Base-by-base conservation (phyloP, 805 yeast genomes). In the Pichia nakasei region DNA sequence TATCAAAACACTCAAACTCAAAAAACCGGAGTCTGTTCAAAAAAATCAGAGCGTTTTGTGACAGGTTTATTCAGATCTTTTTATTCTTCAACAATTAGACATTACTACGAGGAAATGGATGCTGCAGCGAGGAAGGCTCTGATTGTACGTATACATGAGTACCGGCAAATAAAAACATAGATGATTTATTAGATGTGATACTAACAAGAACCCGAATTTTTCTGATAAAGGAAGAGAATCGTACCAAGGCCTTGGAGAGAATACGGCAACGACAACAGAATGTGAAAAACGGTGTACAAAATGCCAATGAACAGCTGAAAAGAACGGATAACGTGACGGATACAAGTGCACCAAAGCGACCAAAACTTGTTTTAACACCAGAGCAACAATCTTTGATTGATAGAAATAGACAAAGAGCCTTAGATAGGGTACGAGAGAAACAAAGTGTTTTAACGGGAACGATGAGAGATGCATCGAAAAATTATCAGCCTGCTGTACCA, bases 151-250 rank as follows among this genome's bases (percentile, higher is more conserved):
- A n/a, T 26, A 24, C 12, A 1, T 3, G 1, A 24, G 9, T 24
- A 24, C 12, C 13, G n/a, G n/a, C n/a, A n/a, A n/a, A n/a, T n/a
- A n/a, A n/a, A n/a, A n/a, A n/a, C n/a, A n/a, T n/a, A n/a, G n/a
- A n/a, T n/a, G n/a, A n/a, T n/a, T n/a, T n/a, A n/a, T n/a, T n/a
- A n/a, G n/a, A n/a, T n/a, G n/a, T n/a, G n/a, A n/a, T n/a, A n/a
- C n/a, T n/a, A n/a, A n/a, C n/a, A n/a, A n/a, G n/a, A n/a, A n/a
- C n/a, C n/a, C n/a, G n/a, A n/a, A n/a, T n/a, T n/a, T n/a, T n/a
- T n/a, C n/a, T n/a, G n/a, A n/a, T n/a, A n/a, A n/a, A 78, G 85
- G 85, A 78, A 39, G 80, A 75, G 24, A 82, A 82, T 56, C 66
- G 93, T 48, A 68, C 70, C 37, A 69, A 69, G 43, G 87, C 88